Conservation (phyloP, 129 eudicot species). For the Pseudognaphalium luteoalbum region DNA sequence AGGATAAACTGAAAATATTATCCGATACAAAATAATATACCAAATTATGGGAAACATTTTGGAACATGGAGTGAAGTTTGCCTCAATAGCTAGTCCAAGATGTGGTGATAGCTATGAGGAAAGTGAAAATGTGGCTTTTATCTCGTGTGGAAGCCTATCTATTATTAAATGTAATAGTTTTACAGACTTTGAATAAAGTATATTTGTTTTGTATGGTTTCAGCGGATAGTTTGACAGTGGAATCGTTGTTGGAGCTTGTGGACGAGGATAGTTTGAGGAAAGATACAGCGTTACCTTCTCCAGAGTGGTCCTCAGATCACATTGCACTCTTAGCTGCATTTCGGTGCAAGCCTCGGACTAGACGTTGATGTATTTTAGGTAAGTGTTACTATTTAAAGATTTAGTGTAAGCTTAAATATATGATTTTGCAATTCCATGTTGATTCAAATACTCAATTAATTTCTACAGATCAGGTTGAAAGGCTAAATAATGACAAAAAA, state of each 20-base stretch:
- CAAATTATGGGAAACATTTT: not conserved
- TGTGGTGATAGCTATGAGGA: not conserved
- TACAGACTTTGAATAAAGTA: not conserved
- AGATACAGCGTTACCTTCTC: constrained; percentile 64
- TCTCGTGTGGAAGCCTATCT: not conserved
- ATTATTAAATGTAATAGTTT: not conserved
- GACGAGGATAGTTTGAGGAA: constrained; percentile 53
- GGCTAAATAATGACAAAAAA: constrained; percentile 31
- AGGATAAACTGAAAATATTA: not conserved
- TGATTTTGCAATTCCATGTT: not conserved
- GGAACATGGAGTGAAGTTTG: not conserved
- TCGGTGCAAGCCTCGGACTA: constrained; percentile 43
- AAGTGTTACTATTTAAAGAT: not conserved
- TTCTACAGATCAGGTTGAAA: constrained; percentile 42
- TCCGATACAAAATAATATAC: not conserved
- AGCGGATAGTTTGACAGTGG: constrained; percentile 55
- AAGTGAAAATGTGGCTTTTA: not conserved
- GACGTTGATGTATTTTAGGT: constrained; percentile 40
- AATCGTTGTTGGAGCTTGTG: constrained; percentile 51
- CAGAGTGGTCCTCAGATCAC: constrained; percentile 66
- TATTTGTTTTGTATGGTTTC: constrained; percentile 7
- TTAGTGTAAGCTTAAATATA: not conserved
- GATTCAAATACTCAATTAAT: not conserved
- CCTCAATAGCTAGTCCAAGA: not conserved
- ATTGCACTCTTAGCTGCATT: constrained; percentile 58